Evolutionary conservation across 225 moss, liverwort and hornwort species (phyloP).

Genomic region (Marchantia polymorpha): DNA sequence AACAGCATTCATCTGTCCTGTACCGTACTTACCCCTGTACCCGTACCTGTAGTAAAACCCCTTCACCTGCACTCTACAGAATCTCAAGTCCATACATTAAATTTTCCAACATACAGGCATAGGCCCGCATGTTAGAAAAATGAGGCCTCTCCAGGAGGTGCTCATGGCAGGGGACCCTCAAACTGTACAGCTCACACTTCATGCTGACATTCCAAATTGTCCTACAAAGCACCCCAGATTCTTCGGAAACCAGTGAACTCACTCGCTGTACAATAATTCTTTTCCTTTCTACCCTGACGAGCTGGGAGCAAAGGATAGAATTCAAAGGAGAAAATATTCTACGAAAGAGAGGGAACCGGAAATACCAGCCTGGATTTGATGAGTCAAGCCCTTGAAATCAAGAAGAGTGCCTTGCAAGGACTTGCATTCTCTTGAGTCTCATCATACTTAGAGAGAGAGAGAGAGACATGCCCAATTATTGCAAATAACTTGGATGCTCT

Average conservation of each 20-base stretch:
- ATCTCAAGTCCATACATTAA: not conserved
- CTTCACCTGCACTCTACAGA: not conserved
- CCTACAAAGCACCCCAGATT: too few relatives aligned
- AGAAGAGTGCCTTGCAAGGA: too few relatives aligned
- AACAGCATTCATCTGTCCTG: slow-evolving; percentile 13
- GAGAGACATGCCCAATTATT: too few relatives aligned
- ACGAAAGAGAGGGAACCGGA: not conserved
- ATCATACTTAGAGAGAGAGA: too few relatives aligned
- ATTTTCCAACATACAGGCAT: not conserved
- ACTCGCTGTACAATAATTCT: too few relatives aligned
- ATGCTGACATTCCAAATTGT: not conserved
- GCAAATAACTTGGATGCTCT: too few relatives aligned
- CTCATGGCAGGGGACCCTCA: not conserved
- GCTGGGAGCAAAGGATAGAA: too few relatives aligned
- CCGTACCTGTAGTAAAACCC: not conserved
- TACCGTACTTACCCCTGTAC: slow-evolving; percentile 6
- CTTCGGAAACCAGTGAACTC: too few relatives aligned
- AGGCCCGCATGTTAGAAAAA: too few relatives aligned
- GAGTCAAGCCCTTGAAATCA: too few relatives aligned
- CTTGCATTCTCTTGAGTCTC: too few relatives aligned
- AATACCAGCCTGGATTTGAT: not conserved
- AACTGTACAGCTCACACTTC: not conserved
- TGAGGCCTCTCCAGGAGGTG: not conserved
- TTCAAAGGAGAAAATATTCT: not conserved
- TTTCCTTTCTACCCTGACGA: too few relatives aligned